Percentiles rank a stretch among this genome's conserved stretches.
Evolutionary conservation across 805 yeast genomes (phyloP).

Genomic region (Wickerhamiella qilinensis): DNA sequence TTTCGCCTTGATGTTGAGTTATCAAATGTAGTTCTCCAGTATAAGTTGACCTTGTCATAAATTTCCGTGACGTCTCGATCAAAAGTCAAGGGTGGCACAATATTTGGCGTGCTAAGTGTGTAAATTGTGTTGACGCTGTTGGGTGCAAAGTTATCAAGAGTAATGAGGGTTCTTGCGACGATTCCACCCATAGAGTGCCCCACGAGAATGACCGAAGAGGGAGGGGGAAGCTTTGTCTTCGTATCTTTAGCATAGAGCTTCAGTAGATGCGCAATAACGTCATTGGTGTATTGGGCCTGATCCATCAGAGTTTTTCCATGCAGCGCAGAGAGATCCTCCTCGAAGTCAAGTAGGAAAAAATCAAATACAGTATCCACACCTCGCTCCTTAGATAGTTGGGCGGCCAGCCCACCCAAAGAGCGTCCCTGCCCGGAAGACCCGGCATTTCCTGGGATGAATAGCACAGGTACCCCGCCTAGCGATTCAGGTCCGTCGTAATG

Average conservation of each 20-base stretch:
- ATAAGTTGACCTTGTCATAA: slow-evolving; percentile 57
- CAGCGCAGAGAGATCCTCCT: slow-evolving; percentile 90
- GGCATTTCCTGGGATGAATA: slow-evolving; percentile 95
- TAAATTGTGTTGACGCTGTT: slow-evolving; percentile 68
- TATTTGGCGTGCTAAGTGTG: slow-evolving; percentile 83
- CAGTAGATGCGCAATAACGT: slow-evolving; percentile 65
- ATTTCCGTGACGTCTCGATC: slow-evolving; percentile 73
- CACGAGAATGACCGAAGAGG: slow-evolving; percentile 57
- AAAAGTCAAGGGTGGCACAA: slow-evolving; percentile 82
- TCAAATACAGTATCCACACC: slow-evolving; percentile 34
- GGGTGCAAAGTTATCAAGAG: slow-evolving; percentile 56
- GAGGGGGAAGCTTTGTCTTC: slow-evolving; percentile 21
- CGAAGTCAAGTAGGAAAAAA: slow-evolving; percentile 83
- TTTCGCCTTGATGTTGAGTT: background rate
- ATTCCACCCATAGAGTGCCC: slow-evolving; percentile 98
- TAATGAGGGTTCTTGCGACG: slow-evolving; percentile 71
- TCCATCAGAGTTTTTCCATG: slow-evolving; percentile 88
- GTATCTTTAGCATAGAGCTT: slow-evolving; percentile 37
- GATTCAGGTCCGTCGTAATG: slow-evolving; percentile 12
- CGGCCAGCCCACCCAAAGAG: slow-evolving; percentile 74
- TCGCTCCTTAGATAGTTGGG: slow-evolving; percentile 35
- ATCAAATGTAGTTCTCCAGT: slow-evolving; percentile 54
- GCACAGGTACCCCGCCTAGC: slow-evolving; percentile 71
- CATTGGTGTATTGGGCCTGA: slow-evolving; percentile 85
- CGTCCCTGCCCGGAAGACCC: slow-evolving; percentile 84